These are phyloP conservation scores for Trematosphaeria pertusa DNA, from an alignment of 2,329 filamentous ascomycete genomes.

Conservation along the genomic window DNA sequence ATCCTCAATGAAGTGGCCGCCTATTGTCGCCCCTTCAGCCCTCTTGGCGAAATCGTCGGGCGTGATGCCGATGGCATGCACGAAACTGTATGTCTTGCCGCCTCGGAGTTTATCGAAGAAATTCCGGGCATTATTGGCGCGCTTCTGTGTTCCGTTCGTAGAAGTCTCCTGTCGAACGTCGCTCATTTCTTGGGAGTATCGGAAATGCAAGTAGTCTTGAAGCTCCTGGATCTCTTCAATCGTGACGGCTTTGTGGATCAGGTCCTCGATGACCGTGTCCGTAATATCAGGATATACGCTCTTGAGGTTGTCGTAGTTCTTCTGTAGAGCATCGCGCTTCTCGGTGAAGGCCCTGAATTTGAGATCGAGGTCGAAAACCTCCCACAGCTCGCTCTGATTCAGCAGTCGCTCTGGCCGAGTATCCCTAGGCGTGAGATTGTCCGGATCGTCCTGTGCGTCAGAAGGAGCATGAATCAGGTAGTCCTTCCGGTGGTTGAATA, in stretches of 20 bases:
- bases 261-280: slow-evolving; percentile 79
- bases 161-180: slow-evolving; percentile 73
- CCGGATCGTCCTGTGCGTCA: slow-evolving; percentile 65
- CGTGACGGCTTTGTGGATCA: slow-evolving; percentile 79
- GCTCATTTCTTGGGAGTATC: slow-evolving; percentile 83
- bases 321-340: slow-evolving; percentile 85
- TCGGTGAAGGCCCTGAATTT: slow-evolving; percentile 94
- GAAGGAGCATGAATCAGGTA: slow-evolving; percentile 89
- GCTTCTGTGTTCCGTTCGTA: slow-evolving; percentile 72
- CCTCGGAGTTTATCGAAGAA: slow-evolving; percentile 85
- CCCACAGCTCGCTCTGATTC: slow-evolving; percentile 92
- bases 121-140: slow-evolving; percentile 81
- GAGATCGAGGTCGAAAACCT: slow-evolving; percentile 91
- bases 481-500: slow-evolving; percentile 97
- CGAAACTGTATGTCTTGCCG: slow-evolving; percentile 79
- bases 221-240: slow-evolving; percentile 97
- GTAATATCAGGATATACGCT: slow-evolving; percentile 63
- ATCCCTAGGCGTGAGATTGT: slow-evolving; percentile 75
- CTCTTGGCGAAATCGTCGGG: slow-evolving; percentile 90
- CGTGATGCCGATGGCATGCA: slow-evolving; percentile 87
- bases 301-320: slow-evolving; percentile 77
- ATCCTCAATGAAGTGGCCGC: slow-evolving; percentile 74
- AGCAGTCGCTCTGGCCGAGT: slow-evolving; percentile 85
- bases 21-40: slow-evolving; percentile 77
- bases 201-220: slow-evolving; percentile 95